Evolutionary conservation across 345 rosid species (phyloP).

Genomic region (Melastoma malabathricum): DNA sequence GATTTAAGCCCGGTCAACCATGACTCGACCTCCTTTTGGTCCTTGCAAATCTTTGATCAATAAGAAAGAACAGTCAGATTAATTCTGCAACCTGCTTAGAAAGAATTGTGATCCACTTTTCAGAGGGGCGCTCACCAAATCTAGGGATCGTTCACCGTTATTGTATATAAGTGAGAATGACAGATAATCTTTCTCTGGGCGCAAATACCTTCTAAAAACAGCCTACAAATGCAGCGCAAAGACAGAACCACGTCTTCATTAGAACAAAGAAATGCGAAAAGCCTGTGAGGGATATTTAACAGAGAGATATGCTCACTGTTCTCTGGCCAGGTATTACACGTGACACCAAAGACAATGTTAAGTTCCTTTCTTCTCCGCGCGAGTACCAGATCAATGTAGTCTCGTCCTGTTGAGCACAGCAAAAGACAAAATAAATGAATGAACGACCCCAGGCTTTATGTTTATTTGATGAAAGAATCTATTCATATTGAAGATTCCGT

Average conservation of each 20-base stretch:
- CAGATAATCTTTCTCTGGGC: constrained; percentile 87
- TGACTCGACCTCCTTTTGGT: constrained; percentile 80
- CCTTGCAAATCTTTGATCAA: constrained; percentile 75
- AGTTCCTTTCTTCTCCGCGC: constrained; percentile 61
- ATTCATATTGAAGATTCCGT: no score
- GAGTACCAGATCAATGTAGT: constrained; percentile 84
- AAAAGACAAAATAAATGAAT: not conserved
- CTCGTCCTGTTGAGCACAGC: constrained; percentile 55
- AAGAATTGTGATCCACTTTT: no score
- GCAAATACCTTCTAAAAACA: constrained; percentile 82
- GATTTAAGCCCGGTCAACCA: constrained; percentile 82
- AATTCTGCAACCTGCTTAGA: no score
- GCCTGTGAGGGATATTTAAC: no score
- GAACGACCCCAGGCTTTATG: no score
- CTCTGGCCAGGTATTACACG: constrained; percentile 90
- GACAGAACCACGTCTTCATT: no score
- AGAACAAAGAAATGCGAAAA: no score
- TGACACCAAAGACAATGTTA: constrained; percentile 71
- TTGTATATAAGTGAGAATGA: constrained; percentile 90
- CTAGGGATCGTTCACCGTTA: constrained; percentile 85
- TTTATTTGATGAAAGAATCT: no score
- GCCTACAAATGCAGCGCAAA: constrained; percentile 23
- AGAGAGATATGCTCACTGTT: constrained; percentile 43
- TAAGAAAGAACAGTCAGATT: not conserved
- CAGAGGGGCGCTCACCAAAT: constrained; percentile 49